Percentiles rank a stretch among this genome's conserved stretches.
phyloP scores from a whole-genome alignment of 208 protist species.

The Crithidia sp. region DNA sequence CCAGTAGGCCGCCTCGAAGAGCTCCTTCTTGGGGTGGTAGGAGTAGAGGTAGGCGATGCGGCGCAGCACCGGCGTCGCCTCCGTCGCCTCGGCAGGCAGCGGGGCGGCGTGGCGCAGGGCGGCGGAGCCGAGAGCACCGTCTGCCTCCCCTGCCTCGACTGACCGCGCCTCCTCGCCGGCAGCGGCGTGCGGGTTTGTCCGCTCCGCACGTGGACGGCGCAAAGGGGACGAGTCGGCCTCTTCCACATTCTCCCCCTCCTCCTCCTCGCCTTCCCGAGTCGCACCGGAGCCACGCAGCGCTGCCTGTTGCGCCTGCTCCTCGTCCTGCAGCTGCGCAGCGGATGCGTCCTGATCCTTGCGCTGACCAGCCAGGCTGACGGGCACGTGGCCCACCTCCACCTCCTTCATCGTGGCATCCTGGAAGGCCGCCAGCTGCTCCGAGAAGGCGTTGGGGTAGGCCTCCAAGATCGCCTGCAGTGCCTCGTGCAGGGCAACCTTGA shows the following conservation, averaged over 20 bases:
- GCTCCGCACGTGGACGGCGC: constrained; percentile 20
- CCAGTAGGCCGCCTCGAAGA: constrained; percentile 97
- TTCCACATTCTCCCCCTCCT: constrained; percentile 11
- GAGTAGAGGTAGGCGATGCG: constrained; percentile 84
- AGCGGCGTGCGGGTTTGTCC: not conserved
- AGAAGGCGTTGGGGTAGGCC: constrained; percentile 77
- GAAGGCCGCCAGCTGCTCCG: constrained; percentile 93
- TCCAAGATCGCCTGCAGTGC: constrained; percentile 91
- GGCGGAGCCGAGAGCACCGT: constrained; percentile 5
- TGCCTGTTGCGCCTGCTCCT: not conserved
- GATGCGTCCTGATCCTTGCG: not conserved
- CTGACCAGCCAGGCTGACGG: constrained; percentile 7
- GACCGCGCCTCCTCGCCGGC: not conserved
- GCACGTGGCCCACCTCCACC: constrained; percentile 43
- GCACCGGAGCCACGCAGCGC: not conserved
- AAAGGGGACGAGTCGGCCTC: constrained; percentile 7
- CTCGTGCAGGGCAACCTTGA: constrained; percentile 85
- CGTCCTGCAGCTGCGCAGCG: not conserved
- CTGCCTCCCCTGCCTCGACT: not conserved
- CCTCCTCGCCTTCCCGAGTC: not conserved
- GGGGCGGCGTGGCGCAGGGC: constrained; percentile 25
- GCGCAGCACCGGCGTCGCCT: constrained; percentile 38
- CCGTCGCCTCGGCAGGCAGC: constrained; percentile 23
- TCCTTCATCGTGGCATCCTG: constrained; percentile 87
- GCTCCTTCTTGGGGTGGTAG: constrained; percentile 92